Evolutionary conservation across 2,329 filamentous ascomycete species (phyloP), one percentile per base, ranked within the genome.

Genomic region (Verticillium tricorpus): DNA sequence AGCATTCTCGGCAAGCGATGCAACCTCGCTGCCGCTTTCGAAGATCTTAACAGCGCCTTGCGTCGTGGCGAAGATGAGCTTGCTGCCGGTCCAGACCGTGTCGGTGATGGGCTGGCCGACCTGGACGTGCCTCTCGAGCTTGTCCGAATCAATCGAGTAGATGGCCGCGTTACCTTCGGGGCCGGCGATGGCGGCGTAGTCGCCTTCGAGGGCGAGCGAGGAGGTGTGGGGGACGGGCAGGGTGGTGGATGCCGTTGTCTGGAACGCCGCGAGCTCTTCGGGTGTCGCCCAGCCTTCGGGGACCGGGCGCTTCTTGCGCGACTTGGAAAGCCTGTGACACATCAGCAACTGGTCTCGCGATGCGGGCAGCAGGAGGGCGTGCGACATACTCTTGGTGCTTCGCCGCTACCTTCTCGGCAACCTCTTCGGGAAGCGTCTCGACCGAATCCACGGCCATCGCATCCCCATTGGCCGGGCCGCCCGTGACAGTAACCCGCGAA

Each of bases 361-460:
- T 39, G 37, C 39, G 50, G 8, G 9, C 19, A 52, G 45, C 11
- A 19, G 8, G 45, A 11, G 17, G 19, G 25, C n/a, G 35, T 55
- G 6, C 40, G 5, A 83, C 89, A 63, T 85, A 95, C 90, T 85
- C 85, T 73, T 90, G 83, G 72, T 97, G 91, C 70, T 90, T 91
- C 73, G 87, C 87, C 64, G 96, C 90, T 58, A 99, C 88, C 70
- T 88, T 88, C 60, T 85, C 85, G 22, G 86, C 80, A 57, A 97
- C 79, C 15, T 84, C 84, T 55, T 90, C 88, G 2, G 93, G 88
- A 35, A 99, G 80, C 28, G 85, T 86, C 69, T 93, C 87, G 60
- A 84, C 87, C 28, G 73, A 78, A 73, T 99, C 95, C 19, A 99
- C 88, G 67, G 95, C 91, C 95, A 99, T 99, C 19, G 89, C 89